Conservation (phyloP, 2,329 filamentous ascomycete species). For the Grosmannia huntii region DNA sequence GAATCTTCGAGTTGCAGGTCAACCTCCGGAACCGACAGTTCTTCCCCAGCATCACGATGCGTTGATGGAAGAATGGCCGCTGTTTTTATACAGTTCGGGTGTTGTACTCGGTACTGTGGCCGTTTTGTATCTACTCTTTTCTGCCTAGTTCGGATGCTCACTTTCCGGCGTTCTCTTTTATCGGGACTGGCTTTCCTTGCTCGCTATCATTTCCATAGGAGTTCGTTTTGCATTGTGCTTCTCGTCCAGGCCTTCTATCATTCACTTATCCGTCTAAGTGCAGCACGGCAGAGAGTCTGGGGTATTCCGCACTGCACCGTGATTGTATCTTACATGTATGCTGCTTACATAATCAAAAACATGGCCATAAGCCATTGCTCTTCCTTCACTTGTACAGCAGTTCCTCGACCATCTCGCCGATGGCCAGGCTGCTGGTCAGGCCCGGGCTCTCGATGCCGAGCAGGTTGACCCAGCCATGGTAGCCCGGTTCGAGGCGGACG, state of each 20-base stretch:
- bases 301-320: background rate
- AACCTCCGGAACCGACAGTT: conserved; percentile 49
- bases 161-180: background rate
- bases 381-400: conserved; percentile 28
- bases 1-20: conserved; percentile 62
- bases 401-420: conserved; percentile 59
- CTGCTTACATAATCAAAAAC: background rate
- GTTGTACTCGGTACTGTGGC: background rate
- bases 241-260: background rate
- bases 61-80: conserved; percentile 21
- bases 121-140: background rate
- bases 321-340: too few relatives aligned
- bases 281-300: background rate
- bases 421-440: conserved; percentile 74
- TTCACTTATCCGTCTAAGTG: background rate
- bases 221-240: background rate
- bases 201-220: background rate
- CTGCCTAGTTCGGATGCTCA: background rate
- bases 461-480: conserved; percentile 74
- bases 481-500: conserved; percentile 64
- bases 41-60: conserved; percentile 40
- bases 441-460: conserved; percentile 90
- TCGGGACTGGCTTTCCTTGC: background rate
- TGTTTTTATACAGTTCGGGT: too few relatives aligned
- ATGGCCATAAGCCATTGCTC: background rate